phyloP scores from a whole-genome alignment of 129 eudicot species.

The Calendula officinalis region DNA sequence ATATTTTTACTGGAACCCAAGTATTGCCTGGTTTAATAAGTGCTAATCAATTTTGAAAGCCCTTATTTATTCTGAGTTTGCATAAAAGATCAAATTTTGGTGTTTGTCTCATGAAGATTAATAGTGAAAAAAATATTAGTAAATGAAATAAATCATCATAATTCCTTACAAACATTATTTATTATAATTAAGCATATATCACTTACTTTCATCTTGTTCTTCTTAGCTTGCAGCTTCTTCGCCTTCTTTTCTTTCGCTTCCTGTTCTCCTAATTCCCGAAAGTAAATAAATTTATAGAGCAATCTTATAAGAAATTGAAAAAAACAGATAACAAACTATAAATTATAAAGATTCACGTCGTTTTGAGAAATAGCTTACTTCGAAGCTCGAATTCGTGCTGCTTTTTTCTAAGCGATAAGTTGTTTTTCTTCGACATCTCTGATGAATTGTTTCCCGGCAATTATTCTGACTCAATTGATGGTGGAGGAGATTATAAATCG shows the following conservation, averaged over 20 bases:
- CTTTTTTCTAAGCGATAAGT: conserved; percentile 62
- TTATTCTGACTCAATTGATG: conserved; percentile 13
- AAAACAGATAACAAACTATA: background rate
- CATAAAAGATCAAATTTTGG: too few species aligned
- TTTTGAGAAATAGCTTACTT: conserved; percentile 38
- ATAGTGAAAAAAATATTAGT: background rate
- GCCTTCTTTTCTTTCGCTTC: conserved; percentile 65
- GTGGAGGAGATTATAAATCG: conserved; percentile 5
- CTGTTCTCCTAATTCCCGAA: conserved; percentile 60
- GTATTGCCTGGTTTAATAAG: background rate
- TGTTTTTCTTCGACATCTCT: conserved; percentile 94
- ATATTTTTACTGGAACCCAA: background rate
- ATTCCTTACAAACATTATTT: background rate
- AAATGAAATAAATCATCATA: background rate
- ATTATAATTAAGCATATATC: background rate
- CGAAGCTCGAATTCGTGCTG: conserved; percentile 73
- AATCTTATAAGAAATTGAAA: background rate
- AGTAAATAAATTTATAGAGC: background rate
- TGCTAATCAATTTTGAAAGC: background rate
- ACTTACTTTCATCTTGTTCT: conserved; percentile 90
- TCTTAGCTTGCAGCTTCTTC: conserved; percentile 86
- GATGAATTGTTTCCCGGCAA: conserved; percentile 10
- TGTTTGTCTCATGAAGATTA: background rate
- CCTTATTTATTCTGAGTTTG: too few species aligned
- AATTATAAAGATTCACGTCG: background rate